Percentiles rank a stretch among this genome's conserved stretches.
Evolutionary conservation across 306 rosid species (phyloP).

Genomic region (Ormosia emarginata): DNA sequence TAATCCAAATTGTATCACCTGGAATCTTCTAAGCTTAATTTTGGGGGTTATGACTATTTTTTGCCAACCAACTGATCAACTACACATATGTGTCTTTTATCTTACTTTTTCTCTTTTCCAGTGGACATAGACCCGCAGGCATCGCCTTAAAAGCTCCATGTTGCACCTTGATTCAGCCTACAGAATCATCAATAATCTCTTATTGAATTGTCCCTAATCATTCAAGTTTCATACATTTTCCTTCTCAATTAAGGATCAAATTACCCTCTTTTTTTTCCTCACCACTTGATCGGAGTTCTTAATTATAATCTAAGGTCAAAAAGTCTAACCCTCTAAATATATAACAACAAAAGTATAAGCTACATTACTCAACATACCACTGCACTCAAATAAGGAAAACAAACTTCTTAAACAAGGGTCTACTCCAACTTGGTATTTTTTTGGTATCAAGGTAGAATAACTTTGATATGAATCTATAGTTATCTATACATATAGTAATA

Average conservation of each 20-base stretch:
- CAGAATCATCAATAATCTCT: not conserved
- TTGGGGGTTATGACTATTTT: not conserved
- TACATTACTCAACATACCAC: constrained; percentile 7
- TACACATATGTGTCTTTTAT: not conserved
- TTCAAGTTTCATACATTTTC: constrained; percentile 4
- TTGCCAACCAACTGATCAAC: constrained; percentile 5
- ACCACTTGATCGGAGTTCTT: not conserved
- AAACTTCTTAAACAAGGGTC: not conserved
- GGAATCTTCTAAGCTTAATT: not conserved
- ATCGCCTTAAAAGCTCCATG: constrained; percentile 5
- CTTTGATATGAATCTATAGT: not conserved
- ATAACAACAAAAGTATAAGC: not conserved
- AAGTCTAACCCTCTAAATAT: not conserved
- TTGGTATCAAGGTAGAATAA: not conserved
- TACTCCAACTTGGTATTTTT: constrained; percentile 1
- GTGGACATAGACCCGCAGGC: not conserved
- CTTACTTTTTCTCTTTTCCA: not conserved
- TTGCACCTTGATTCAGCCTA: not conserved
- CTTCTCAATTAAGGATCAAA: constrained; percentile 16
- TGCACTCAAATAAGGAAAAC: constrained; percentile 14
- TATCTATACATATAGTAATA: not conserved
- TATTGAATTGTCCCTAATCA: not conserved
- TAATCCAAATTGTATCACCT: not conserved
- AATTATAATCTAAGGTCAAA: not conserved
- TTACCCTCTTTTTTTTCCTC: not conserved